Percentiles rank a stretch among this genome's conserved stretches.
These are phyloP conservation scores for Neurospora crassa DNA, from an alignment of 2,329 filamentous ascomycete genomes.

Conservation along the genomic window DNA sequence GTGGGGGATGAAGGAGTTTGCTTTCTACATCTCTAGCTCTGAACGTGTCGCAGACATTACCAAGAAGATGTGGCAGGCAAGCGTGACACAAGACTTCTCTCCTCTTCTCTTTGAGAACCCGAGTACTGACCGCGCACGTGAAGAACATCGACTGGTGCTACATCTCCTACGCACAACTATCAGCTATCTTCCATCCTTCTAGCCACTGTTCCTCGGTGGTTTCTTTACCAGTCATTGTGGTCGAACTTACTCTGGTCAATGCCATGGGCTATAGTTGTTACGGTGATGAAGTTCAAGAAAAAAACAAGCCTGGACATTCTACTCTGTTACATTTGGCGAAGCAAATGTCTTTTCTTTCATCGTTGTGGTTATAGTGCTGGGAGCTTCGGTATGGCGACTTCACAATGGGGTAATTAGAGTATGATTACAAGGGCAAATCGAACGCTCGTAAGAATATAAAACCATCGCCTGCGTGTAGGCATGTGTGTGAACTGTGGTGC, in stretches of 20 bases:
- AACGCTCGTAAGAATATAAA: background rate
- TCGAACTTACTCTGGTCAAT: slow-evolving; percentile 62
- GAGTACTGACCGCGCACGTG: background rate
- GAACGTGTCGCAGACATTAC: slow-evolving; percentile 49
- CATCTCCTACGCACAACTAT: slow-evolving; percentile 56
- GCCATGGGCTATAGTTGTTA: slow-evolving; percentile 54
- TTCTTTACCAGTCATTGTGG: slow-evolving; percentile 54
- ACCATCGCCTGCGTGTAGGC: background rate
- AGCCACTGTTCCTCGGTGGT: slow-evolving; percentile 56
- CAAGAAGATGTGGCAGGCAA: slow-evolving; percentile 49
- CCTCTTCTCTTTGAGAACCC: background rate
- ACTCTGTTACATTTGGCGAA: background rate
- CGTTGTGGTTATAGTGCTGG: background rate
- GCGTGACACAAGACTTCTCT: background rate
- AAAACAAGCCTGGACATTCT: background rate
- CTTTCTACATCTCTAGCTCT: slow-evolving; percentile 49
- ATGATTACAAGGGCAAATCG: background rate
- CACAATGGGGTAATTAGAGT: background rate
- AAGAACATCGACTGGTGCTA: slow-evolving; percentile 55
- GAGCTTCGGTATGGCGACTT: background rate
- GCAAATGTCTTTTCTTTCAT: background rate
- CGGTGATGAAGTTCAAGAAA: background rate
- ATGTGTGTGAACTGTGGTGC: background rate
- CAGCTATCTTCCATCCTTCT: slow-evolving; percentile 57
- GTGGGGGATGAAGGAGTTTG: slow-evolving; percentile 50